These are phyloP conservation scores for Rhynchospora tenuis DNA, from an alignment of 176 grass and related monocot species.

Conservation along the genomic window DNA sequence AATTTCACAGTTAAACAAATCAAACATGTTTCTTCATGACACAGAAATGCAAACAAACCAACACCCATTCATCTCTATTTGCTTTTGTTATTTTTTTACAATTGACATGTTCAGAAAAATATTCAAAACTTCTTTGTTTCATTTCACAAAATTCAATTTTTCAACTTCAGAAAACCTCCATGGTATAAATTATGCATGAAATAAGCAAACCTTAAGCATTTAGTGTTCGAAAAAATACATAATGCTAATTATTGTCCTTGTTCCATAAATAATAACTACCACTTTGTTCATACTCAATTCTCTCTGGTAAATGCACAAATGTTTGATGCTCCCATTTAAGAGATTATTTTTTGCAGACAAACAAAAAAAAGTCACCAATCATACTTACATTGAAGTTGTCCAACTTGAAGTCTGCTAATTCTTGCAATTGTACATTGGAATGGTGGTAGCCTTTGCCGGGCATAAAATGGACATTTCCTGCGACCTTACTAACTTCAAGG, in stretches of 20 bases:
- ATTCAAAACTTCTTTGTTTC: too few species aligned
- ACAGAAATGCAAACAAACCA: not conserved
- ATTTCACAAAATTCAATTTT: conserved; percentile 11
- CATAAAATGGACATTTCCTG: conserved; percentile 92
- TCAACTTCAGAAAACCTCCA: not conserved
- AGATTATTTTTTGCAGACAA: too few species aligned
- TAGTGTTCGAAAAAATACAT: not conserved
- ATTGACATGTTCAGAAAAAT: too few species aligned
- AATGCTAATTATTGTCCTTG: not conserved
- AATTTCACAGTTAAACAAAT: conserved; percentile 23
- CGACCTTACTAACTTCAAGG: conserved; percentile 92
- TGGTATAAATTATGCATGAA: not conserved
- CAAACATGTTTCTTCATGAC: not conserved
- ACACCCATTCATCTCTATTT: not conserved
- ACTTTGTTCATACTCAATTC: not conserved
- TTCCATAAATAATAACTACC: not conserved
- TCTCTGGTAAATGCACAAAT: not conserved
- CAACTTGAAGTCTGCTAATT: conserved; percentile 40
- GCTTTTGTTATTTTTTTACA: not conserved
- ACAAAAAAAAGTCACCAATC: not conserved
- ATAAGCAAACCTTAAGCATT: not conserved
- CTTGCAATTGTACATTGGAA: conserved; percentile 63
- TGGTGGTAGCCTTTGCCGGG: conserved; percentile 91
- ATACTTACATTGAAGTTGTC: conserved; percentile 82
- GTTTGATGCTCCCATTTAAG: not conserved